These are phyloP conservation scores for Lizonia empirigonia DNA, from an alignment of 2,329 filamentous ascomycete genomes.

Conservation along the genomic window DNA sequence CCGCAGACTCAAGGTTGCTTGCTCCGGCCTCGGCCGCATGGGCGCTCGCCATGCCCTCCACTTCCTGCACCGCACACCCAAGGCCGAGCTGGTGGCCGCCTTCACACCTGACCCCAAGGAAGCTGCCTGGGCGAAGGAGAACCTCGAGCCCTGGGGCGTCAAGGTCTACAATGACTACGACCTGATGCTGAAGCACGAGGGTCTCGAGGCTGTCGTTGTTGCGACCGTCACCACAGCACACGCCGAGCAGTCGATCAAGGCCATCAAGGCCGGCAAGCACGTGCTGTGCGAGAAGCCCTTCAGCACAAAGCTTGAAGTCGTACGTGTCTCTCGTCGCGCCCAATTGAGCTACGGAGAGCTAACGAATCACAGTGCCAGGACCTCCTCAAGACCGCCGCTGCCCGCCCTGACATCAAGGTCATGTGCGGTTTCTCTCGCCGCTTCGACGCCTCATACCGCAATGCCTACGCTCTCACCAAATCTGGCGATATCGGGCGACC, in stretches of 20 bases:
- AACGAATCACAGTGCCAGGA: slow-evolving; percentile 57
- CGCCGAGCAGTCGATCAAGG: slow-evolving; percentile 62
- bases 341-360: neutral
- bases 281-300: slow-evolving; percentile 66
- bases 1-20: slow-evolving; percentile 53
- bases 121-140: slow-evolving; percentile 55
- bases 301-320: slow-evolving; percentile 63
- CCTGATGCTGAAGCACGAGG: slow-evolving; percentile 62
- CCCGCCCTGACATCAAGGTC: slow-evolving; percentile 66
- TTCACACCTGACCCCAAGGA: slow-evolving; percentile 53
- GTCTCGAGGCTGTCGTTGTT: slow-evolving; percentile 61
- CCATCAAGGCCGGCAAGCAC: slow-evolving; percentile 61
- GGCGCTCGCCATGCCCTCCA: slow-evolving; percentile 56
- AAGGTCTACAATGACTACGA: slow-evolving; percentile 61
- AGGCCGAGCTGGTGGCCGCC: slow-evolving; percentile 55
- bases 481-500: slow-evolving; percentile 64
- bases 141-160: slow-evolving; percentile 59
- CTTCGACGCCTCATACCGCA: slow-evolving; percentile 69
- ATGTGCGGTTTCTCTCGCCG: slow-evolving; percentile 70
- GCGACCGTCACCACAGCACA: slow-evolving; percentile 62
- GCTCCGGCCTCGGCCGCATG: slow-evolving; percentile 58
- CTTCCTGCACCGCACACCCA: slow-evolving; percentile 54
- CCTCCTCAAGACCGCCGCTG: slow-evolving; percentile 62
- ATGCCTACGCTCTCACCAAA: slow-evolving; percentile 60
- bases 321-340: slow-evolving; percentile 43